Percentiles rank a stretch among this genome's conserved stretches.
Evolutionary conservation across 192 early-diverging fungal genomes (phyloP).

Genomic region (Coemansia sp.): DNA sequence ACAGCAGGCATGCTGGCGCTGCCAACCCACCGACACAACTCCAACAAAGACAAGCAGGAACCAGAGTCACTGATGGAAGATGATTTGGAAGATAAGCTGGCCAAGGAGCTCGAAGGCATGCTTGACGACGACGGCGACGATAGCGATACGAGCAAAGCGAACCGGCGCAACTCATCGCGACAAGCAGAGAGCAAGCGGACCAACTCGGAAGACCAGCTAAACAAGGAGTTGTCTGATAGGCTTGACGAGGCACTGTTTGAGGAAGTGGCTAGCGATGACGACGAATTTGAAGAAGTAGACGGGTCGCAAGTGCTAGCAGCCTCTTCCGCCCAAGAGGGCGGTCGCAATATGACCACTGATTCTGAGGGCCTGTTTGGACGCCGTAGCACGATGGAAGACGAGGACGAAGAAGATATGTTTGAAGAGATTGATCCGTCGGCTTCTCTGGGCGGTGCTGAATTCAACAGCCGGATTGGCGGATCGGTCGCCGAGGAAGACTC

Average conservation of each 20-base stretch:
- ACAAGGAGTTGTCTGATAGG: constrained; percentile 24
- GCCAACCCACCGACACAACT: constrained; percentile 25
- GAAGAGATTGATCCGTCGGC: constrained; percentile 33
- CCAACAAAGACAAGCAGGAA: constrained; percentile 5
- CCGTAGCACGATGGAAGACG: constrained; percentile 13
- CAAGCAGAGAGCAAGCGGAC: constrained; percentile 1
- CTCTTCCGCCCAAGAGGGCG: neutral
- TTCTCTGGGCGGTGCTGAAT: constrained; percentile 8
- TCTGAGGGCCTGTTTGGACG: constrained; percentile 13
- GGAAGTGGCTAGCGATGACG: constrained; percentile 35
- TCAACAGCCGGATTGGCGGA: constrained; percentile 5
- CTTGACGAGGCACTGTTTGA: constrained; percentile 25
- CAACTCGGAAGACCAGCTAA: constrained; percentile 24
- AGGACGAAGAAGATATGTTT: constrained; percentile 46
- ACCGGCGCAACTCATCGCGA: constrained; percentile 9
- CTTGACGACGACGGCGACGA: constrained; percentile 33
- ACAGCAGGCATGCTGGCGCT: constrained; percentile 21
- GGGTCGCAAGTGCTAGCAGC: constrained; percentile 19
- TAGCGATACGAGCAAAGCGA: constrained; percentile 3
- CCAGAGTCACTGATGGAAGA: constrained; percentile 26
- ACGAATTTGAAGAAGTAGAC: constrained; percentile 49
- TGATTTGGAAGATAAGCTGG: constrained; percentile 34
- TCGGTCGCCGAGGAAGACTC: constrained; percentile 24
- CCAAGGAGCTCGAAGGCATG: constrained; percentile 48
- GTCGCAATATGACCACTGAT: constrained; percentile 4